These are phyloP conservation scores for Amaranthus palmeri DNA, from an alignment of 148 eudicot species.

Conservation along the genomic window DNA sequence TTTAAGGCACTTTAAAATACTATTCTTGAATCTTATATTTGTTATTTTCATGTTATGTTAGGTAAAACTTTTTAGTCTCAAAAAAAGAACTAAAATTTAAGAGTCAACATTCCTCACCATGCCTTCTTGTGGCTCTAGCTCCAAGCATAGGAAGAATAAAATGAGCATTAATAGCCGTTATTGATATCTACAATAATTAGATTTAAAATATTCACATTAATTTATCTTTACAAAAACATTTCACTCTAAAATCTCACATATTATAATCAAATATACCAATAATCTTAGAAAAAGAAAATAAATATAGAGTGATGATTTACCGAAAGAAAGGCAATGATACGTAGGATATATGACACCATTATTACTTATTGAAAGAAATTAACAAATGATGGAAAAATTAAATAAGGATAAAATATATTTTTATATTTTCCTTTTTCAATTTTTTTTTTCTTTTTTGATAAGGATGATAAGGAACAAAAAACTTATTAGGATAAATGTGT, in stretches of 20 bases:
- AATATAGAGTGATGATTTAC: not conserved
- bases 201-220: not conserved
- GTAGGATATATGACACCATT: constrained; percentile 9
- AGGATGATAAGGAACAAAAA: not conserved
- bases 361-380: not conserved
- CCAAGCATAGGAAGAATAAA: not conserved
- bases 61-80: no score
- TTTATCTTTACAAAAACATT: no score
- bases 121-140: no score
- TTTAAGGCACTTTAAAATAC: no score
- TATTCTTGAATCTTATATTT: no score
- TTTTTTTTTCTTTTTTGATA: not conserved
- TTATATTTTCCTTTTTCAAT: not conserved
- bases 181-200: not conserved
- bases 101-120: no score
- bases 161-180: not conserved
- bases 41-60: no score
- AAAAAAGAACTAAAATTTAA: no score
- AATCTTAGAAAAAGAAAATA: no score
- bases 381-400: not conserved
- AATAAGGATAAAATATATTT: not conserved
- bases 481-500: not conserved
- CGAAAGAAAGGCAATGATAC: not conserved
- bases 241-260: no score
- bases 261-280: no score